Conservation (phyloP, 441 rosid genomes). For the Gossypium lobatum region DNA sequence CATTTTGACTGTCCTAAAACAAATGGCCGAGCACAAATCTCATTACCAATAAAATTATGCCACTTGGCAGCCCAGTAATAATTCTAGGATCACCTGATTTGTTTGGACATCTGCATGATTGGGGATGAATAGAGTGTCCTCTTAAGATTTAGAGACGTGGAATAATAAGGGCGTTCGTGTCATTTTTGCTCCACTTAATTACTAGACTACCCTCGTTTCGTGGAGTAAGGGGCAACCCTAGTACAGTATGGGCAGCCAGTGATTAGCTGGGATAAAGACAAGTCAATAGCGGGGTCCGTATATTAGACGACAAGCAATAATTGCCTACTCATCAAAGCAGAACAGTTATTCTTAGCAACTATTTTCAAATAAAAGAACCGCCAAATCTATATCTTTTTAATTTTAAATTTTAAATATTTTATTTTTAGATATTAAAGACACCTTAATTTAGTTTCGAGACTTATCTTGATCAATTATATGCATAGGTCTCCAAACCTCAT, state of each 20-base stretch:
- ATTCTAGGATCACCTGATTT: slow-evolving; percentile 1
- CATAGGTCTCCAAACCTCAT: too few relatives aligned
- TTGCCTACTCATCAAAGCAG: neutral
- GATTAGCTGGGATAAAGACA: slow-evolving; percentile 9
- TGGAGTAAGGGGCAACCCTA: slow-evolving; percentile 2
- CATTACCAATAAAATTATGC: neutral
- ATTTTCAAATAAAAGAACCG: slow-evolving; percentile 12
- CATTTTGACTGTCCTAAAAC: too few relatives aligned
- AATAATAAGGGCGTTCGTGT: neutral
- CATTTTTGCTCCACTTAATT: neutral
- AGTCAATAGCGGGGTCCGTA: neutral
- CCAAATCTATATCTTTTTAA: neutral
- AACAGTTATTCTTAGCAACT: neutral
- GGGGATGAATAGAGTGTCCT: neutral
- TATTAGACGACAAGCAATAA: slow-evolving; percentile 27
- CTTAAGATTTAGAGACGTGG: slow-evolving; percentile 13
- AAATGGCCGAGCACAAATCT: too few relatives aligned
- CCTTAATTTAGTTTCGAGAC: too few relatives aligned
- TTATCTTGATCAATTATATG: too few relatives aligned
- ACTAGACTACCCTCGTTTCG: slow-evolving; percentile 22
- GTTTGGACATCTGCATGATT: slow-evolving; percentile 9
- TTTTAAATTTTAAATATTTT: neutral
- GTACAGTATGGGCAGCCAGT: slow-evolving; percentile 4
- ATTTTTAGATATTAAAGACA: neutral
- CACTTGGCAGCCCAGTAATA: neutral